phyloP scores from a whole-genome alignment of 495 filamentous ascomycete species.

The Neurospora sp. region DNA sequence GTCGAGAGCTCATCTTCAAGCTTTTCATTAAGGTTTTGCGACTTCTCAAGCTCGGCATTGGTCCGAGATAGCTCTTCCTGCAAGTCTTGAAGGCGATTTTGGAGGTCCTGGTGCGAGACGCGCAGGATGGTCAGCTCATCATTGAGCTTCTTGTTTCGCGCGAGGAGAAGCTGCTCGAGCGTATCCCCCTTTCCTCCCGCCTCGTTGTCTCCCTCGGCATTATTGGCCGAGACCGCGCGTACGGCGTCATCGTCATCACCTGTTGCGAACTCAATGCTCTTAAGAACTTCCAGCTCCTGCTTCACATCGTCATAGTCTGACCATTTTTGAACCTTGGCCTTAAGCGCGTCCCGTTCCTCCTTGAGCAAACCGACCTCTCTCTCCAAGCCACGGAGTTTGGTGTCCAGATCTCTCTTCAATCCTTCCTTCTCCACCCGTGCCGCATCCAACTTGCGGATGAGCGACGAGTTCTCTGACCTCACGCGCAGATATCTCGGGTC shows the following conservation, averaged over 20 bases:
- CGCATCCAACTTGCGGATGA: slow-evolving; percentile 78
- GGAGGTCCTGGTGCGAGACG: slow-evolving; percentile 89
- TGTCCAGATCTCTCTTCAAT: slow-evolving; percentile 60
- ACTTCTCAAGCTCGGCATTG: slow-evolving; percentile 77
- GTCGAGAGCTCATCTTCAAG: slow-evolving; percentile 86
- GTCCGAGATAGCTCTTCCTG: slow-evolving; percentile 76
- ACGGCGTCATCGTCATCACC: slow-evolving; percentile 67
- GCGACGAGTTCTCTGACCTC: slow-evolving; percentile 81
- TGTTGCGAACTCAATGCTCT: slow-evolving; percentile 92
- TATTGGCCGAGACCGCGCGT: slow-evolving; percentile 23
- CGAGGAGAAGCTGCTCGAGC: slow-evolving; percentile 80
- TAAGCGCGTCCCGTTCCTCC: slow-evolving; percentile 60
- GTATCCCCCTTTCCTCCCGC: slow-evolving; percentile 56
- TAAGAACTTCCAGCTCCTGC: slow-evolving; percentile 89
- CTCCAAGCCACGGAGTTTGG: slow-evolving; percentile 62
- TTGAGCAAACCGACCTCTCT: slow-evolving; percentile 56
- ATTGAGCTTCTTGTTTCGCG: slow-evolving; percentile 89
- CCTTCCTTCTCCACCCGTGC: slow-evolving; percentile 72
- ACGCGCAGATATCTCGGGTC: slow-evolving; percentile 79
- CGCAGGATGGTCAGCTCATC: slow-evolving; percentile 88
- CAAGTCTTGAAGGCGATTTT: slow-evolving; percentile 64
- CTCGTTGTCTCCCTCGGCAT: slow-evolving; percentile 42
- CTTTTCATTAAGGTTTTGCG: slow-evolving; percentile 72
- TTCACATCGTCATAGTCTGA: slow-evolving; percentile 94
- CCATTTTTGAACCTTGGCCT: slow-evolving; percentile 74